Conservation (phyloP, 306 rosid species). For the Heteromeles arbutifolia region DNA sequence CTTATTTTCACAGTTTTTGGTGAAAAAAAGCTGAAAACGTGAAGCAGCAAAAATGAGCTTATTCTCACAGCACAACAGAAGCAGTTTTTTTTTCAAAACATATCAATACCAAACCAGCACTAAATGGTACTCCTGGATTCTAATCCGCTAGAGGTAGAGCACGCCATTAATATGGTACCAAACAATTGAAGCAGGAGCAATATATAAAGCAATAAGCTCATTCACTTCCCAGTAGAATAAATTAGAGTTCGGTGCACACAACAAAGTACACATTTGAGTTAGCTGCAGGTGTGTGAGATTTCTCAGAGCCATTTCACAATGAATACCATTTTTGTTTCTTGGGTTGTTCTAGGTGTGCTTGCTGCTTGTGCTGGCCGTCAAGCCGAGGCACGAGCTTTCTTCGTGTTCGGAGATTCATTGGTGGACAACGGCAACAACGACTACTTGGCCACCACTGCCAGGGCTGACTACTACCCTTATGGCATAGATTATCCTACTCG, state of each 20-base stretch:
- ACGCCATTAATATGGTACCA: slow-evolving; percentile 15
- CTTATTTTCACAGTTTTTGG: too few species aligned
- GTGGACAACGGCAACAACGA: slow-evolving; percentile 80
- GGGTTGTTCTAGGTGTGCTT: slow-evolving; percentile 12
- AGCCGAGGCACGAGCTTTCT: slow-evolving; percentile 63
- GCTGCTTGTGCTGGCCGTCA: slow-evolving; percentile 12
- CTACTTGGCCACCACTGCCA: slow-evolving; percentile 61
- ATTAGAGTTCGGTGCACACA: neutral
- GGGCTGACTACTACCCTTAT: slow-evolving; percentile 64
- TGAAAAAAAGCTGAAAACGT: too few species aligned
- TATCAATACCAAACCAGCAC: too few species aligned
- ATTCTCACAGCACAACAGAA: too few species aligned
- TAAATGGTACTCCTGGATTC: neutral
- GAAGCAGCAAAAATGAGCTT: too few species aligned
- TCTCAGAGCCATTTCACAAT: slow-evolving; percentile 17
- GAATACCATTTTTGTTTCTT: slow-evolving; percentile 23
- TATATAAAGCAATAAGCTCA: slow-evolving; percentile 14
- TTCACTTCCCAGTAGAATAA: slow-evolving; percentile 3
- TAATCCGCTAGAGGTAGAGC: neutral
- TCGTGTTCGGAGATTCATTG: slow-evolving; percentile 76
- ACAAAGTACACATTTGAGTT: neutral
- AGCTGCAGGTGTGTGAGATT: neutral
- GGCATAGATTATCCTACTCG: slow-evolving; percentile 69
- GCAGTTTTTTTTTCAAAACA: too few species aligned
- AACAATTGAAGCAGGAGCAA: neutral